Conservation (phyloP, 768 basidiomycete genomes). For the Leucocoprinus birnbaumii region DNA sequence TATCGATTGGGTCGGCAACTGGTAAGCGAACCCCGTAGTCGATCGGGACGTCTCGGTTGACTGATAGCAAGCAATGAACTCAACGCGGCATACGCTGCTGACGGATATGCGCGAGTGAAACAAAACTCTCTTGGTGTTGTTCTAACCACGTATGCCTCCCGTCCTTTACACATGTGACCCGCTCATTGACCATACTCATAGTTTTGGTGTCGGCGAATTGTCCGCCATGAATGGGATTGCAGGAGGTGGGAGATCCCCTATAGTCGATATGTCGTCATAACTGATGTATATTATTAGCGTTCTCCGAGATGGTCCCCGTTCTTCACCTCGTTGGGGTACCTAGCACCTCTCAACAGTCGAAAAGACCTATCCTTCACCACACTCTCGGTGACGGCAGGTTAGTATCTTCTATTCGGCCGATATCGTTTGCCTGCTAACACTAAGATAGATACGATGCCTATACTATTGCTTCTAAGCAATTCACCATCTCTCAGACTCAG, state of each 20-base stretch:
- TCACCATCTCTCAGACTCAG: conserved; percentile 66
- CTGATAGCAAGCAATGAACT: conserved; percentile 62
- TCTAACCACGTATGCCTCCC: conserved; percentile 15
- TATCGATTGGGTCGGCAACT: conserved; percentile 88
- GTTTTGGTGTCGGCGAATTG: conserved; percentile 89
- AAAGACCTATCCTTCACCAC: conserved; percentile 76
- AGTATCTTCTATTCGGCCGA: not conserved
- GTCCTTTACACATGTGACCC: not conserved
- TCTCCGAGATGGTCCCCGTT: conserved; percentile 86
- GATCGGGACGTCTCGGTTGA: not conserved
- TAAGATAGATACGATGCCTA: conserved; percentile 76
- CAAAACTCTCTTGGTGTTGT: conserved; percentile 68
- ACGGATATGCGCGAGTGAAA: conserved; percentile 91
- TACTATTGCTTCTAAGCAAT: conserved; percentile 66
- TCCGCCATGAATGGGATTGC: conserved; percentile 85
- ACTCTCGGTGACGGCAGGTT: conserved; percentile 83
- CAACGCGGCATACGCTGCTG: conserved; percentile 88
- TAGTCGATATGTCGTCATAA: not conserved
- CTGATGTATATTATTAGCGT: conserved; percentile 37
- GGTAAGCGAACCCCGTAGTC: conserved; percentile 34
- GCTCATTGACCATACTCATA: conserved; percentile 19
- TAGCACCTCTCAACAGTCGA: conserved; percentile 66
- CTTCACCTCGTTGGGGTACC: conserved; percentile 86
- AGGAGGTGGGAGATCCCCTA: conserved; percentile 39
- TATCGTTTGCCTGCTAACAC: not conserved